These are phyloP conservation scores for Candida arabinofermentans DNA, from an alignment of 805 yeast genomes.

Conservation along the genomic window DNA sequence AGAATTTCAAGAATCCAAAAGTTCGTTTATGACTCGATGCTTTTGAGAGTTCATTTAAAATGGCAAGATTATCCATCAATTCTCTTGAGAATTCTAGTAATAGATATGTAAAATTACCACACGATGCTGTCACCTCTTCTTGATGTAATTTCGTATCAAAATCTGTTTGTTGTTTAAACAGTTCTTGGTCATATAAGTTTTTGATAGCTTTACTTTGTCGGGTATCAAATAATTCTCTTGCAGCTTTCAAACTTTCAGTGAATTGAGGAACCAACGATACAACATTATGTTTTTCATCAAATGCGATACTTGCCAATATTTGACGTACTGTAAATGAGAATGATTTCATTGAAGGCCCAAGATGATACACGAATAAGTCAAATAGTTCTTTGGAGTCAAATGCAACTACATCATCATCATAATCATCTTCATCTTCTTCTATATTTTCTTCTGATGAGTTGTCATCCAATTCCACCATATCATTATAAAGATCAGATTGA, in stretches of 20 bases:
- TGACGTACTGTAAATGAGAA: conserved; percentile 60
- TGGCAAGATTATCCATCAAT: conserved; percentile 42
- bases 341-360: conserved; percentile 72
- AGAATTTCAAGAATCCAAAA: conserved; percentile 53
- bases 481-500: conserved; percentile 1
- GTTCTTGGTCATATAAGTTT: conserved; percentile 51
- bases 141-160: conserved; percentile 50
- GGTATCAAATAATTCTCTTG: conserved; percentile 50
- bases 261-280: conserved; percentile 40
- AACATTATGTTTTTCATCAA: conserved; percentile 37
- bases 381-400: conserved; percentile 45
- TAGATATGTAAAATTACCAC: conserved; percentile 73
- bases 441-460: not conserved
- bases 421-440: conserved; percentile 23
- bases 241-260: conserved; percentile 42
- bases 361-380: conserved; percentile 58
- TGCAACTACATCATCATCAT: conserved; percentile 27
- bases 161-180: conserved; percentile 39
- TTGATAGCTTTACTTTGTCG: conserved; percentile 58
- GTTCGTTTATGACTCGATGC: conserved; percentile 20
- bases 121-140: conserved; percentile 80
- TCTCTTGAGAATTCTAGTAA: conserved; percentile 61
- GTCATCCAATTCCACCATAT: not conserved
- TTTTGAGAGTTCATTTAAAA: conserved; percentile 31
- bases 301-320: conserved; percentile 57